phyloP scores from a whole-genome alignment of 2,329 filamentous ascomycete genomes.

The Aureobasidium sp. region DNA sequence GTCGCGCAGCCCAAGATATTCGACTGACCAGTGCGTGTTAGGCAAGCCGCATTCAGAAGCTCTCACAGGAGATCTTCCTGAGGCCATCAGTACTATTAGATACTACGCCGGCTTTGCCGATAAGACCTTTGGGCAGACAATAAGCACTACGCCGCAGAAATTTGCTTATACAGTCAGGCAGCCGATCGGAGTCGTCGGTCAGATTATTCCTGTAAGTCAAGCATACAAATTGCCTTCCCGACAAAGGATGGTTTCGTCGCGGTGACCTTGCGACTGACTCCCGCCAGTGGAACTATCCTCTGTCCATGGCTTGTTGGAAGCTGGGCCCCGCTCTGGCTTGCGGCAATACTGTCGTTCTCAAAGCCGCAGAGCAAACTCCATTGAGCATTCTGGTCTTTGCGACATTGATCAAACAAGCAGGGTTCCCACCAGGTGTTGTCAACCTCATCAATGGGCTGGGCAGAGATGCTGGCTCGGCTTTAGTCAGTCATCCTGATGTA shows the following conservation, averaged over 20 bases:
- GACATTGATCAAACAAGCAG: conserved; percentile 59
- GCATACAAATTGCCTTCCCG: no score
- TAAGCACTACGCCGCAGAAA: conserved; percentile 64
- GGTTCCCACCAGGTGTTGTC: conserved; percentile 68
- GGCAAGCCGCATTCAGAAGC: neutral
- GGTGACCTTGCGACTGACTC: no score
- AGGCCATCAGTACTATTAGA: neutral
- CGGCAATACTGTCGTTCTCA: conserved; percentile 50
- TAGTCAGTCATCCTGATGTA: conserved; percentile 54
- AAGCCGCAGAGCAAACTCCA: conserved; percentile 51
- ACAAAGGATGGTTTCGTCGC: no score
- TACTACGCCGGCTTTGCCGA: conserved; percentile 26
- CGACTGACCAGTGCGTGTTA: neutral
- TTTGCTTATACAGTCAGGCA: conserved; percentile 56
- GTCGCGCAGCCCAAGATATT: no score
- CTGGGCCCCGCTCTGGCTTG: conserved; percentile 57
- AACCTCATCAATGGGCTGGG: conserved; percentile 52
- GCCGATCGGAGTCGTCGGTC: conserved; percentile 29
- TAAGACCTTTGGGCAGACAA: conserved; percentile 33
- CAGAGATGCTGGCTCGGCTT: neutral
- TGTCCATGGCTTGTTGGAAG: conserved; percentile 71
- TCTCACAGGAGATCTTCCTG: neutral
- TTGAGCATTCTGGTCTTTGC: conserved; percentile 52
- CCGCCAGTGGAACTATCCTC: conserved; percentile 62
- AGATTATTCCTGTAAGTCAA: conserved; percentile 55